Base-by-base conservation (phyloP, 169 alveolate genomes). In the Theileria orientalis region DNA sequence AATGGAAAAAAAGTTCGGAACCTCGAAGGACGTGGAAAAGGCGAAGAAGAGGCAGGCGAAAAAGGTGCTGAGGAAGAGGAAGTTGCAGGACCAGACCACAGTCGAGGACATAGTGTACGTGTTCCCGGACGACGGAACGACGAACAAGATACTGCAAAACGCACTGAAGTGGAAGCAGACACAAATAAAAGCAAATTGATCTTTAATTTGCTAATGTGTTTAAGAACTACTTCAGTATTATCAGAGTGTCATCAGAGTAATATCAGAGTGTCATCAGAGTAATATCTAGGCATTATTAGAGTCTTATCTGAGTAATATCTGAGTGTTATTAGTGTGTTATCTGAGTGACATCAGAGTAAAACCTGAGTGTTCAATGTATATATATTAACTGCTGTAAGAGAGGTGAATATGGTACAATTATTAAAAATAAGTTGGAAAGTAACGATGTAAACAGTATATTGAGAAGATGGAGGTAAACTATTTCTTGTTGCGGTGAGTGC, bases 71-170 rank as follows among this genome's bases (percentile, higher is more conserved):
- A 76, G 89, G 71, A 84, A 79, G 71, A 72, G 75, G 63, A 84
- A 84, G 51, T 61, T 84, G 57, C 83, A 85, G 47, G 85, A 82
- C 32, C 90, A 82, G 25, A 66, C 78, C 30, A 74, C 84, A 47
- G 83, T 69, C 47, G 92, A 89, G 74, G 87, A 71, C 64, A 78
- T 83, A 44, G 83, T 85, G 7, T 89, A 84, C 69, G 89, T 89
- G 25, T 89, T 89, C 85, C 93, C 92, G 16, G 93, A 89, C 72
- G 93, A 89, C 73, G 61, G 56, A 40, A 90, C 84, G 49, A 71
- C 84, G 76, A 85, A 69, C 74, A 79, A 71, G 76, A 56, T 78
- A 33, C 79, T 72, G 25, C 79, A 76, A 59, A 80, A 79, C 27
- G 87, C 87, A 35, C 32, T 57, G n/a, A 68, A 49, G 29, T 64